phyloP scores from a whole-genome alignment of 2,329 filamentous ascomycete genomes.

The Xylariomycetidae sp. region DNA sequence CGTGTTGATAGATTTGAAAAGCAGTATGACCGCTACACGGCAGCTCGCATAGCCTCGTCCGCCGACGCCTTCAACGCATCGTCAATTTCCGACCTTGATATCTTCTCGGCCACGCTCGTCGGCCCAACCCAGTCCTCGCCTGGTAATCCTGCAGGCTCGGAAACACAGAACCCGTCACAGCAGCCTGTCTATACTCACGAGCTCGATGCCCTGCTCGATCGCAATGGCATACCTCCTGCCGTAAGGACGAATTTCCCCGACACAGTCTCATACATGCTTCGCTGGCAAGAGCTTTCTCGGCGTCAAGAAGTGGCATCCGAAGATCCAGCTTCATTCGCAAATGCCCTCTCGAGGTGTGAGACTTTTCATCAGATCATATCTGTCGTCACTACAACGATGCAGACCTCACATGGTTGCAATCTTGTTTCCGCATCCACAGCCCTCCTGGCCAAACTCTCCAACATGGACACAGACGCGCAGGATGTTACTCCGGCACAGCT shows the following conservation, averaged over 20 bases:
- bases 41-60: no score
- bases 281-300: slow-evolving; percentile 11
- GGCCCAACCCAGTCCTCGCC: no score
- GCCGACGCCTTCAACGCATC: no score
- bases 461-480: slow-evolving; percentile 5
- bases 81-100: no score
- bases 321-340: slow-evolving; percentile 3
- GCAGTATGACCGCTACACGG: no score
- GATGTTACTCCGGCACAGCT: no score
- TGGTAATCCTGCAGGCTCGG: no score
- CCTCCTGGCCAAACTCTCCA: slow-evolving; percentile 2
- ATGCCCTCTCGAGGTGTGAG: slow-evolving; percentile 6
- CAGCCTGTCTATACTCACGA: not conserved
- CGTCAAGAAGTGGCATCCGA: not conserved
- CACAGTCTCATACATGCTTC: slow-evolving; percentile 22
- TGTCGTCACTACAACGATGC: slow-evolving; percentile 14
- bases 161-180: no score
- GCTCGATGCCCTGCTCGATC: slow-evolving; percentile 9
- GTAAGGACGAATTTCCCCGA: slow-evolving; percentile 10
- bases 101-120: no score
- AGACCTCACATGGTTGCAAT: slow-evolving; percentile 13
- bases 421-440: slow-evolving; percentile 6
- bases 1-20: no score
- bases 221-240: slow-evolving; percentile 23
- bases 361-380: slow-evolving; percentile 18